These are phyloP conservation scores for Stromatinia cepivora DNA, from an alignment of 2,329 filamentous ascomycete genomes.

Conservation along the genomic window DNA sequence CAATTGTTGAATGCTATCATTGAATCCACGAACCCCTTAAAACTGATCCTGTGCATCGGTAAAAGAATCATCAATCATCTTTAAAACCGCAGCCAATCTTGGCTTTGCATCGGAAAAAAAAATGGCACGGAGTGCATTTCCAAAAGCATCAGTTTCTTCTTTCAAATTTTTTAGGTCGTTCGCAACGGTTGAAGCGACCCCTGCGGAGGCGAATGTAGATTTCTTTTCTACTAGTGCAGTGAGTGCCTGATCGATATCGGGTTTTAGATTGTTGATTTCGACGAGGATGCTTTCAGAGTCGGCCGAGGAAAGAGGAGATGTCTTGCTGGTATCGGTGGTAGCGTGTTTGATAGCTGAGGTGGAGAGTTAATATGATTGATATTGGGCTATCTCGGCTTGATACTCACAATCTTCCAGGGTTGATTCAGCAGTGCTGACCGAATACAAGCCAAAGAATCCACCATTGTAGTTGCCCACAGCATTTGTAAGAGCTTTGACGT, in stretches of 20 bases:
- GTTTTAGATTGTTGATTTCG: constrained; percentile 16
- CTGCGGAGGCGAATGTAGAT: constrained; percentile 21
- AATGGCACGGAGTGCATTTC: constrained; percentile 27
- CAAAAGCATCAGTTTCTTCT: constrained; percentile 25
- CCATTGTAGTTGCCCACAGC: constrained; percentile 45
- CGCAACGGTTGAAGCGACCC: constrained; percentile 21
- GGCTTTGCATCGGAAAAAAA: constrained; percentile 24
- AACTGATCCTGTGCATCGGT: not conserved
- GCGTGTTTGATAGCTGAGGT: constrained; percentile 16
- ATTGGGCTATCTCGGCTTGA: not conserved
- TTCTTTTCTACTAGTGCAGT: constrained; percentile 27
- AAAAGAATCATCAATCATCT: not conserved
- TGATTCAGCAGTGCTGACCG: constrained; percentile 21
- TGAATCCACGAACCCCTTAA: not conserved
- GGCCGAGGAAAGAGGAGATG: constrained; percentile 22
- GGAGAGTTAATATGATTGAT: not conserved
- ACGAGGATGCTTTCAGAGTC: constrained; percentile 25
- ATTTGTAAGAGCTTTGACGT: constrained; percentile 49
- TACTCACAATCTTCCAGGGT: constrained; percentile 23
- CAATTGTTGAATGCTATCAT: not conserved
- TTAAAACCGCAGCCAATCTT: not conserved
- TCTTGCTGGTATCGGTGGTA: constrained; percentile 22
- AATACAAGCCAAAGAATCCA: constrained; percentile 22
- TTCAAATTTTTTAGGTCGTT: constrained; percentile 21
- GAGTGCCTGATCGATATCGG: constrained; percentile 23